phyloP scores from a whole-genome alignment of 2,329 filamentous ascomycete species.

The Gaeumannomyces tritici region DNA sequence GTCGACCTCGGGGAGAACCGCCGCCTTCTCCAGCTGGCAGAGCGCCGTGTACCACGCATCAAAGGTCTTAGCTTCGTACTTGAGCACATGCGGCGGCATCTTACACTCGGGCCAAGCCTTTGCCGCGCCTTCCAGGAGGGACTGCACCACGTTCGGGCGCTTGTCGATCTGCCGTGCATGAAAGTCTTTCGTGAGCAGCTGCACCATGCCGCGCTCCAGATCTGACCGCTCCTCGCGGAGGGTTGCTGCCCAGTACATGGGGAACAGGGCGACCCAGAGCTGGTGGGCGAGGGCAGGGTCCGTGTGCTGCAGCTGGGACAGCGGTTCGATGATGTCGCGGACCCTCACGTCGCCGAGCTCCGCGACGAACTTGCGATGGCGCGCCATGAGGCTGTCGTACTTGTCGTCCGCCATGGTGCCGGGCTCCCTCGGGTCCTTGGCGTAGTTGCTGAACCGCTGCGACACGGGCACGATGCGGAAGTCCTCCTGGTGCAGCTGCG shows the following conservation, averaged over 20 bases:
- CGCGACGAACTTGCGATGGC: conserved; percentile 72
- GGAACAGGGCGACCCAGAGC: conserved; percentile 86
- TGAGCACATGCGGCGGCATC: conserved; percentile 90
- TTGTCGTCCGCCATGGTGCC: conserved; percentile 71
- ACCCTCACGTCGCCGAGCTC: conserved; percentile 81
- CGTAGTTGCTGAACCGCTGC: conserved; percentile 62
- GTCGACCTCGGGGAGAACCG: conserved; percentile 75
- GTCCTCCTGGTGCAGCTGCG: conserved; percentile 75
- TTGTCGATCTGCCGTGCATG: conserved; percentile 91
- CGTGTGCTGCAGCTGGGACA: conserved; percentile 85
- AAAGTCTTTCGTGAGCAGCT: conserved; percentile 86
- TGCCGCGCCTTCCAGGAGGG: conserved; percentile 78
- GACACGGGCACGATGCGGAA: conserved; percentile 70
- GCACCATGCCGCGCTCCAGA: conserved; percentile 83
- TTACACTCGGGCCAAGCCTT: conserved; percentile 81
- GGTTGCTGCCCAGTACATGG: conserved; percentile 85
- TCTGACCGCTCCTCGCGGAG: conserved; percentile 82
- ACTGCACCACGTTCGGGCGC: conserved; percentile 90
- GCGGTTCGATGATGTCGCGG: conserved; percentile 79
- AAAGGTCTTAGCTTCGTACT: conserved; percentile 88
- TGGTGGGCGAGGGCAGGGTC: conserved; percentile 75
- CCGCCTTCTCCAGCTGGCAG: conserved; percentile 80
- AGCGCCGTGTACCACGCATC: conserved; percentile 96
- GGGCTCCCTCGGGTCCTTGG: conserved; percentile 55
- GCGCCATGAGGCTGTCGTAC: conserved; percentile 68